Evolutionary conservation across 1,284 basidiomycete species (phyloP), one percentile per base, ranked within the genome.

Genomic region (Pyrrhoderma lamaoense): DNA sequence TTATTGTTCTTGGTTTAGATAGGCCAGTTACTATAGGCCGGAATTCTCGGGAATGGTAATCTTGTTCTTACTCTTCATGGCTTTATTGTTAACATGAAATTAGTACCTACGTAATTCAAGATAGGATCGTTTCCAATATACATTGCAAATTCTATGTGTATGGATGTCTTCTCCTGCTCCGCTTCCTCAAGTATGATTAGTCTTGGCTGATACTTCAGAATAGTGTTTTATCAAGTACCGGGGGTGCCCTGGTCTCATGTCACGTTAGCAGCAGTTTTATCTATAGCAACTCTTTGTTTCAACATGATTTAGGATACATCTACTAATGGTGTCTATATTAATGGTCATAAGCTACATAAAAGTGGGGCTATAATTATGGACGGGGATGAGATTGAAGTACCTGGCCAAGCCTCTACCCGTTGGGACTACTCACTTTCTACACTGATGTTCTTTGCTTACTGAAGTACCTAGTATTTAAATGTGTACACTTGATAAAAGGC

Each of bases 61-160:
- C 54, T 34, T 27, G 36, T 45, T 39, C 34, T 49, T 13, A 37
- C 42, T 27, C 21, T 45, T 31, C 27, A 5, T 11, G 27, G 11
- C 27, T 31, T 31, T 11, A 31, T 11, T 5, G 13, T 36, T 36
- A 31, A n/a, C 16, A 47, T 36, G 35, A 31, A 47, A 3, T 19
- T 48, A 78, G 76, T 58, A 70, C 74, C 16, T 78, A 77, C 51
- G 70, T 77, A 18, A 65, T 78, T 22, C 56, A 68, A 14, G 71
- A 85, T 51, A 61, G 66, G 7, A 71, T 77, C 25, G 76, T 85
- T 18, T 87, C 84, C 3, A 76, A 72, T 42, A 57, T 85, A 16
- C 85, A 89, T 60, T 89, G 85, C 73, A 85, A 84, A 62, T 64
- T 89, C 71, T 83, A 86, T 72, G 87, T 81, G 85, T 84, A 56